Evolutionary conservation across 2,329 filamentous ascomycete genomes (phyloP), one percentile per base, ranked within the genome.

Genomic region (Alternaria arborescens): DNA sequence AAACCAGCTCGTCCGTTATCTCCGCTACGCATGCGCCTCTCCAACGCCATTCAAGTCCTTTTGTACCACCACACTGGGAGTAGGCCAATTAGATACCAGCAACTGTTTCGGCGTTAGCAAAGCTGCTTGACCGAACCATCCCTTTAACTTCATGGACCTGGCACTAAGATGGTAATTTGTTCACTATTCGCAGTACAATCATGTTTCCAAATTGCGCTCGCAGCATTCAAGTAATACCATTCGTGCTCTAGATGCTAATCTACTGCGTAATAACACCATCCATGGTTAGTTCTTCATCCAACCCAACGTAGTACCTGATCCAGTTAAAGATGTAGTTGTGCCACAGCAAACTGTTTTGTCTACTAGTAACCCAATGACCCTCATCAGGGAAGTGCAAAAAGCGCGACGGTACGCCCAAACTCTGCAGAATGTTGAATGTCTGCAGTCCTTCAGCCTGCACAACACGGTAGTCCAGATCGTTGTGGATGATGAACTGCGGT

Each of bases 321-420:
- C 75, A 78, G 53, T 78, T 77, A 55, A 77, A 78, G 30, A 78
- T 77, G 22, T 58, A 58, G 57, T 86, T 87, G 71, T 97, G 93
- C 94, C 94, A 98, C 18, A 96, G 85, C 16, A 97, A 80, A 6
- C 89, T 91, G 76, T 98, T 98, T 77, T 97, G 94, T 0, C 91
- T 90, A 74, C 96, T 96, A 52, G 95, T 76, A 1, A 97, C 93
- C 92, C 92, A 90, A 69, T 91, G 89, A 24, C 88, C 87, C 78
- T 92, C 90, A 72, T 91, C 92, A 0, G 92, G 91, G 76, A 96
- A 97, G 40, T 88, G 89, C 69, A 97, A 75, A 66, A 96, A 87
- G 57, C 89, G 88, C 76, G 91, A 94, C 6, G 91, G 89, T 4
- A 97, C 86, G 0, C 88, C 88, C 47, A 87, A 85, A 40, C 89